These are phyloP conservation scores for Triticum urartu DNA, from an alignment of 176 grass and related monocot genomes.

Conservation along the genomic window DNA sequence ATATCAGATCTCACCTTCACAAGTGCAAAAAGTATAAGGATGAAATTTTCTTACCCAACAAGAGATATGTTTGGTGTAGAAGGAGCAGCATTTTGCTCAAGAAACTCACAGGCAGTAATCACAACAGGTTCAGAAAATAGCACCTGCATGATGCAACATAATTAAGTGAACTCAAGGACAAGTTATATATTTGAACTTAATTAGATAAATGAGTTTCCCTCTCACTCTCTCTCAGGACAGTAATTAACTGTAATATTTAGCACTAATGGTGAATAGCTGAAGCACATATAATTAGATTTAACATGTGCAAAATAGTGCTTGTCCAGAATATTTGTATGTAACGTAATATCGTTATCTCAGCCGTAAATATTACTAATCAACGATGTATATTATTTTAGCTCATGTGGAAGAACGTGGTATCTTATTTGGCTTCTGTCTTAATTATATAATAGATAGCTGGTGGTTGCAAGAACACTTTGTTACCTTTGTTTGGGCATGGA, in stretches of 20 bases:
- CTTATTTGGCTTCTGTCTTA: no score
- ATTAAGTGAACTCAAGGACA: constrained; percentile 30
- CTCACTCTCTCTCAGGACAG: background rate
- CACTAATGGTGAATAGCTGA: background rate
- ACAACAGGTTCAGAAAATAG: constrained; percentile 93
- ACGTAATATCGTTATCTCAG: no score
- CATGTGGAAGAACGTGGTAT: no score
- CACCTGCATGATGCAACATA: constrained; percentile 56
- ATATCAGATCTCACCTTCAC: background rate
- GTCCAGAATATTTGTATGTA: no score
- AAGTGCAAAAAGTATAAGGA: constrained; percentile 18
- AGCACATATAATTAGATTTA: background rate
- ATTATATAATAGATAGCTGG: background rate
- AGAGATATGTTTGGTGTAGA: constrained; percentile 85
- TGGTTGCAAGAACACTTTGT: background rate
- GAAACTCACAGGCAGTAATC: constrained; percentile 97
- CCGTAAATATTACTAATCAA: no score
- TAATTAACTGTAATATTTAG: constrained; percentile 6
- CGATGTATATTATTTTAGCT: no score
- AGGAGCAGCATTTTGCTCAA: constrained; percentile 87
- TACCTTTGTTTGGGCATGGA: background rate
- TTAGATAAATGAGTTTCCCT: constrained; percentile 4
- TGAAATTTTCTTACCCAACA: constrained; percentile 58
- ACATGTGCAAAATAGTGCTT: no score
- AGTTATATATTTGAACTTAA: constrained; percentile 35